Evolutionary conservation across 2,329 filamentous ascomycete genomes (phyloP).

Genomic region (Monosporascus sp.): DNA sequence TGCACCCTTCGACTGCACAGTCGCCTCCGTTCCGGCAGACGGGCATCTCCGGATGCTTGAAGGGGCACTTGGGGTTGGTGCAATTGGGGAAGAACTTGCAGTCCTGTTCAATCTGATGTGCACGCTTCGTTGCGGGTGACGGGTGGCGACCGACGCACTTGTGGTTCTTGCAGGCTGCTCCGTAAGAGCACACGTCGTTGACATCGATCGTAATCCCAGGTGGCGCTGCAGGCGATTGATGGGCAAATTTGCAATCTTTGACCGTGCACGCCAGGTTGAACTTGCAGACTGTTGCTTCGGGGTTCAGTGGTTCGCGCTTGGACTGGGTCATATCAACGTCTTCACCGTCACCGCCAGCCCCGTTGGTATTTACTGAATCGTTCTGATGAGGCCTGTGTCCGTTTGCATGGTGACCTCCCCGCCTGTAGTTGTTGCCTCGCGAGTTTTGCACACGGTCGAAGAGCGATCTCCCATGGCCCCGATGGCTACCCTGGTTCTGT

Average conservation of each 20-base stretch:
- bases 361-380: constrained; percentile 30
- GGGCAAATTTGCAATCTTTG: constrained; percentile 84
- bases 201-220: constrained; percentile 73
- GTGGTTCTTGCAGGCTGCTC: constrained; percentile 88
- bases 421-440: constrained; percentile 41
- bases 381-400: constrained; percentile 26
- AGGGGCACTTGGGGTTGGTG: constrained; percentile 80
- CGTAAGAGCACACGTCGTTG: constrained; percentile 74
- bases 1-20: constrained; percentile 76
- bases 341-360: constrained; percentile 39
- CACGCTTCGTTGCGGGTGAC: constrained; percentile 74
- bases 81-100: constrained; percentile 92
- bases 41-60: constrained; percentile 82
- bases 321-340: constrained; percentile 59
- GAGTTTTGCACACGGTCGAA: constrained; percentile 67
- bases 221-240: constrained; percentile 87
- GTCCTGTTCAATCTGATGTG: constrained; percentile 76
- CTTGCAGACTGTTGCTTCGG: constrained; percentile 72
- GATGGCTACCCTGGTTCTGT: constrained; percentile 38
- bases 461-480: constrained; percentile 53
- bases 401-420: constrained; percentile 38
- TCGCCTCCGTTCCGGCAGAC: constrained; percentile 87
- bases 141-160: constrained; percentile 92
- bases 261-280: constrained; percentile 88
- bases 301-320: constrained; percentile 49